Evolutionary conservation across 768 basidiomycete species (phyloP).

Genomic region (Suillus lakei): DNA sequence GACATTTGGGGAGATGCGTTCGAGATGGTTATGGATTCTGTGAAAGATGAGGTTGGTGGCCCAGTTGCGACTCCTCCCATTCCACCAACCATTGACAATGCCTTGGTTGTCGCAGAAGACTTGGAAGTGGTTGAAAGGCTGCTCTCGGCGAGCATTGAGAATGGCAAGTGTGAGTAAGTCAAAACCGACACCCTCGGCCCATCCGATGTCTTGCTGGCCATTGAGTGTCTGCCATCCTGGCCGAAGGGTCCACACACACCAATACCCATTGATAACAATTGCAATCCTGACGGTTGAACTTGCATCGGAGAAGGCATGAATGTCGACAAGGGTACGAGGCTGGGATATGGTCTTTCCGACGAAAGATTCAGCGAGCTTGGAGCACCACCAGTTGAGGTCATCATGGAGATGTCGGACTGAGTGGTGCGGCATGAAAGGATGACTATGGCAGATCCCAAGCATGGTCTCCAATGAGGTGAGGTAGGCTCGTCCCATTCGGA

Average conservation of each 20-base stretch:
- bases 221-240: conserved; percentile 31
- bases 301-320: conserved; percentile 35
- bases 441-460: conserved; percentile 28
- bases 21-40: conserved; percentile 13
- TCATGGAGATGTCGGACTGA: conserved; percentile 4
- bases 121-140: neutral
- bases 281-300: conserved; percentile 40
- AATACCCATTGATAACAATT: conserved; percentile 21
- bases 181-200: conserved; percentile 53
- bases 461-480: conserved; percentile 47
- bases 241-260: conserved; percentile 37
- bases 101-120: conserved; percentile 35
- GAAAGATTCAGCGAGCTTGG: neutral
- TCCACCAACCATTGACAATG: conserved; percentile 42
- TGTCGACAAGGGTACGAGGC: conserved; percentile 25
- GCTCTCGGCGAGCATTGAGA: neutral
- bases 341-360: neutral
- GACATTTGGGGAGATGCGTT: conserved; percentile 2
- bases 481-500: conserved; percentile 40
- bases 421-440: conserved; percentile 36
- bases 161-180: conserved; percentile 38
- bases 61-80: conserved; percentile 26
- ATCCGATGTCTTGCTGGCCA: conserved; percentile 42
- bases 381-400: conserved; percentile 43
- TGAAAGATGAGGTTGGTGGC: conserved; percentile 32